A percentile compares a stretch with the other conserved stretches of the same genome.
These are phyloP conservation scores for Periconia sp. DNA, from an alignment of 2,329 filamentous ascomycete species.

Conservation along the genomic window DNA sequence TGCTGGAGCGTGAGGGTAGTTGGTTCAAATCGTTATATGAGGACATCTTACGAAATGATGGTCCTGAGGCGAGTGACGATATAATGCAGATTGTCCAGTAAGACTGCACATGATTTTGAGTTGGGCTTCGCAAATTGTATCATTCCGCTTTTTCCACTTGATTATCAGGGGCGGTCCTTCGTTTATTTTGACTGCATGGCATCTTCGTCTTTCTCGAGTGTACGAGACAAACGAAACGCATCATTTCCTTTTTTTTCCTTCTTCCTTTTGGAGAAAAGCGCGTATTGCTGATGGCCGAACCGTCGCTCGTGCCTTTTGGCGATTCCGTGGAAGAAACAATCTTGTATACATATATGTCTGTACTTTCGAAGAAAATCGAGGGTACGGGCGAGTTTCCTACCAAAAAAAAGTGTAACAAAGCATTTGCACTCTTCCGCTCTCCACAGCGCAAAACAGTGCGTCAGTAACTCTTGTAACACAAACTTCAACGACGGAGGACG, in stretches of 20 bases:
- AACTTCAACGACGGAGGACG: too few species aligned
- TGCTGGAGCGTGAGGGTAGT: slow-evolving; percentile 36
- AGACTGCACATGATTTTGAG: not conserved
- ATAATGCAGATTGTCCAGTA: slow-evolving; percentile 16
- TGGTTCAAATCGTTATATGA: slow-evolving; percentile 41
- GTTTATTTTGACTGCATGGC: not conserved
- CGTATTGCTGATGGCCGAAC: too few species aligned
- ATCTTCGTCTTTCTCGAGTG: too few species aligned
- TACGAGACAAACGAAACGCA: too few species aligned
- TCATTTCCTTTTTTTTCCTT: too few species aligned
- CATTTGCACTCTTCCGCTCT: not conserved
- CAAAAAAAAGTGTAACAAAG: not conserved
- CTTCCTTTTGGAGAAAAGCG: too few species aligned
- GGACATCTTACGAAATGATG: slow-evolving; percentile 14
- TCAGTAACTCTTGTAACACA: not conserved
- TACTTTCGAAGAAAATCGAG: not conserved
- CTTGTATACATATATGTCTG: not conserved
- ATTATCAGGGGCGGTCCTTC: not conserved
- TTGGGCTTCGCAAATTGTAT: not conserved
- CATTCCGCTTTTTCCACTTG: not conserved
- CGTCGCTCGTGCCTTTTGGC: too few species aligned
- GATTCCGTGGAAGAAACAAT: too few species aligned
- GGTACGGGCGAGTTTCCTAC: not conserved
- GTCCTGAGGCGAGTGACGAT: slow-evolving; percentile 11
- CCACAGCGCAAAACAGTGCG: not conserved